Base-by-base conservation (phyloP, 108 stramenopile genomes). In the Aurantiochytrium sp. region DNA sequence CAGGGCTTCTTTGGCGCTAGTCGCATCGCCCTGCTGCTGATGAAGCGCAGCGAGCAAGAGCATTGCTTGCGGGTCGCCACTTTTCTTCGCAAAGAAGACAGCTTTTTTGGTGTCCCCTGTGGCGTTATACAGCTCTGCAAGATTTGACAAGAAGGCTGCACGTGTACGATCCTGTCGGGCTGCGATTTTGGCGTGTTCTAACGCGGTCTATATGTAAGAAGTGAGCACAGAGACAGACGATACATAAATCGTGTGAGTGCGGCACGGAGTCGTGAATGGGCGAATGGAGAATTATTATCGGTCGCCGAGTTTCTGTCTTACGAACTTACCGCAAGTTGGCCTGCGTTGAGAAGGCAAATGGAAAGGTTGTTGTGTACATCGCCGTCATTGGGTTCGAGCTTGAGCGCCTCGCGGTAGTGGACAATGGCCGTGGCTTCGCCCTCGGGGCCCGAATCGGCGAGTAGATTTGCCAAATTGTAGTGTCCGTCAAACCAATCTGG, bases 401-500 rank as follows among this genome's bases (percentile, higher is more conserved):
- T 83, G 5, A 83, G 12, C 12, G 76, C 76, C 76, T 83, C 76
- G 3, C 45, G 51, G 76, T 83, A 83, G 45, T 53, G 45, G 43
- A 53, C 25, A 23, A 83, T 83, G n/a, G 76, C 76, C 18, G 45
- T 12, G 4, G 49, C 51, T 23, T 83, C 76, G 51, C 76, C 76
- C 28, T 83, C 76, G 51, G 76, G 76, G 0, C 76, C 76, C 10
- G 6, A 6, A 12, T 83, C 76, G 0, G 51, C 51, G 76, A 53
- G 51, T 45, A 83, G 51, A 35, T 83, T 83, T 6, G 76, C 76
- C 19, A 55, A 23, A 23, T 83, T 83, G 76, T 83, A 83, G n/a
- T 83, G 76, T 6, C 76, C 76, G 76, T 83, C 76, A 45, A 83
- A 83, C 76, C 76, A 83, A 18, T 47, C 45, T 12, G 76, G 76